Percentiles rank a stretch among this genome's conserved stretches.
Evolutionary conservation across 805 yeast genomes (phyloP).

Genomic region (Yarrowia keelungensis): DNA sequence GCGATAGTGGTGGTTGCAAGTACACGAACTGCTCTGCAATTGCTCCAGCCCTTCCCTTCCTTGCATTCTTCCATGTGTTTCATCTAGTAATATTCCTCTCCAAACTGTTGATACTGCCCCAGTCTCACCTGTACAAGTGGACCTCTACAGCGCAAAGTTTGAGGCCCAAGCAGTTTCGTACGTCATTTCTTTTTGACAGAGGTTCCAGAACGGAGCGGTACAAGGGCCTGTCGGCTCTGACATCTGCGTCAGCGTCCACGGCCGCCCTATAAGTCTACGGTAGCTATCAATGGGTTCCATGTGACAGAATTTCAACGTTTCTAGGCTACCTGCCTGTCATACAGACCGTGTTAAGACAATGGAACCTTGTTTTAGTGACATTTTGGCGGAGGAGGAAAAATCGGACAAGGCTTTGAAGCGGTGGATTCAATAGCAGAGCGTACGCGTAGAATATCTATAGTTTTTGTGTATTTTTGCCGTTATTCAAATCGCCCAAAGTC

Average conservation of each 20-base stretch:
- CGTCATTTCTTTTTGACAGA: not conserved
- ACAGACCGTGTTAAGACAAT: slow-evolving; percentile 6
- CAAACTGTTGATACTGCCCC: not conserved
- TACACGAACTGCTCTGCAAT: too few species aligned
- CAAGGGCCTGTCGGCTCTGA: not conserved
- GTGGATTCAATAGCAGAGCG: too few species aligned
- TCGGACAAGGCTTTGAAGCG: not conserved
- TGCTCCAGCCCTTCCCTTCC: too few species aligned
- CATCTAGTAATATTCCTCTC: too few species aligned
- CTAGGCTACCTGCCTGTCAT: not conserved
- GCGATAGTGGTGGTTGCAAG: too few species aligned
- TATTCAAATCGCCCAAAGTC: not conserved
- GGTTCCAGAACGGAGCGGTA: not conserved
- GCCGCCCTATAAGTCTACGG: not conserved
- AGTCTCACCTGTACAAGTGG: slow-evolving; percentile 5
- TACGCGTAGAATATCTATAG: not conserved
- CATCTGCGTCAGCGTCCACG: not conserved
- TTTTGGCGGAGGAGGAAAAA: not conserved
- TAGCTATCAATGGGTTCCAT: not conserved
- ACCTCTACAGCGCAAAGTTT: slow-evolving; percentile 25
- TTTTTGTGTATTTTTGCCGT: not conserved
- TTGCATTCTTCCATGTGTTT: too few species aligned
- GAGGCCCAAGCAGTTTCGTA: not conserved
- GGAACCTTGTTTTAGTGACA: not conserved
- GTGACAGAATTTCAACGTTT: not conserved